These are phyloP conservation scores for Citropsis articulata DNA, from an alignment of 345 rosid genomes.

Conservation along the genomic window DNA sequence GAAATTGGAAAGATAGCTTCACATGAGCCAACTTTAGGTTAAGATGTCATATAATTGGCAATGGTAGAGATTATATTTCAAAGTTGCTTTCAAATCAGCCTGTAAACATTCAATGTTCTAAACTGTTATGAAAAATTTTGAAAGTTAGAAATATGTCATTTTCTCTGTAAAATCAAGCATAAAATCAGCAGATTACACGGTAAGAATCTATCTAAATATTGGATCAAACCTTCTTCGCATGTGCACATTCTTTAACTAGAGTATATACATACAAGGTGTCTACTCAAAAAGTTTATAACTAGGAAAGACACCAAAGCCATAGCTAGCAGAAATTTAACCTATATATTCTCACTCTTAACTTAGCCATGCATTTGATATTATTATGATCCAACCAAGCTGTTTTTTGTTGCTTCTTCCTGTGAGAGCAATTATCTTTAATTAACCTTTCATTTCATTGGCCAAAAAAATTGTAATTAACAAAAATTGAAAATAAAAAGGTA, in stretches of 20 bases:
- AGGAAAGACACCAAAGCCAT: no score
- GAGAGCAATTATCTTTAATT: no score
- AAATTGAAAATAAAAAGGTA: no score
- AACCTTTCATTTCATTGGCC: no score
- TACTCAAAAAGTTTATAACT: neutral
- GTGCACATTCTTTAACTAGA: neutral
- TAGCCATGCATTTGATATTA: no score
- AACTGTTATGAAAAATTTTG: neutral
- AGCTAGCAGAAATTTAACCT: no score
- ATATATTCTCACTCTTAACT: no score
- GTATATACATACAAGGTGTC: constrained; percentile 14
- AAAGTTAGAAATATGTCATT: neutral
- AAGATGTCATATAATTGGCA: neutral
- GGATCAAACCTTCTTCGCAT: neutral
- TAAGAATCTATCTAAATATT: neutral
- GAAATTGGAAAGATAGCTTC: neutral
- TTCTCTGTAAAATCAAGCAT: neutral
- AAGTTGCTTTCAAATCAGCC: neutral
- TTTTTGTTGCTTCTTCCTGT: no score
- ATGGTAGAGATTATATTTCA: neutral
- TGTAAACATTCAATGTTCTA: neutral
- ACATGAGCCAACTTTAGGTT: neutral
- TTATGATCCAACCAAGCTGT: no score
- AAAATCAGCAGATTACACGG: neutral
- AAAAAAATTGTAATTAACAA: no score